phyloP scores from a whole-genome alignment of 1,284 basidiomycete genomes.

The Cutaneotrichosporon arboriforme region DNA sequence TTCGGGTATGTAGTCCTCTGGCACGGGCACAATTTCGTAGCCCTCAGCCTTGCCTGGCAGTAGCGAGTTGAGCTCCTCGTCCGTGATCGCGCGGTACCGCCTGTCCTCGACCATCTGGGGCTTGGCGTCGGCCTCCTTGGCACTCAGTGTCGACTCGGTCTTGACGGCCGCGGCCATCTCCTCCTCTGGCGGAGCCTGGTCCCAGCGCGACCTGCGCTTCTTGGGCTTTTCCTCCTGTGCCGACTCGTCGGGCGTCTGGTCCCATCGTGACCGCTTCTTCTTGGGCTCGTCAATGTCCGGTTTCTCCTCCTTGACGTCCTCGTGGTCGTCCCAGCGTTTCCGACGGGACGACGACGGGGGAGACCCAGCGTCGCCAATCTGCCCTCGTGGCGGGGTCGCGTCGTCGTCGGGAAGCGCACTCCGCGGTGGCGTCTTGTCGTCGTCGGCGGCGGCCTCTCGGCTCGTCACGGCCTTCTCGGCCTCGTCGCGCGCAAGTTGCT shows the following conservation, averaged over 20 bases:
- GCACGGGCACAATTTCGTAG: constrained; percentile 87
- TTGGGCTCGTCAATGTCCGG: constrained; percentile 55
- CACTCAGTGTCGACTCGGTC: background rate
- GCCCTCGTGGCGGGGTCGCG: constrained; percentile 23
- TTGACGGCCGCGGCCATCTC: background rate
- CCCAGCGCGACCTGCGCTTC: constrained; percentile 63
- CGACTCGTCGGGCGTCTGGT: constrained; percentile 62
- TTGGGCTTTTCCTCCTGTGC: constrained; percentile 55
- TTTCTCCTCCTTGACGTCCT: constrained; percentile 32
- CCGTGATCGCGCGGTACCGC: constrained; percentile 86
- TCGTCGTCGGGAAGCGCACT: constrained; percentile 16
- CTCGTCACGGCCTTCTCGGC: constrained; percentile 57
- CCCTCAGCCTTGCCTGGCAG: constrained; percentile 70
- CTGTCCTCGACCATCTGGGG: constrained; percentile 79
- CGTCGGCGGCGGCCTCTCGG: constrained; percentile 60
- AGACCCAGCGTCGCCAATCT: constrained; percentile 56
- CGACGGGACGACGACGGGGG: constrained; percentile 65
- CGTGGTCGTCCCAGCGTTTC: constrained; percentile 71
- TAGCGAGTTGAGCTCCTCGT: constrained; percentile 90
- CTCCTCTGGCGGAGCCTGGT: constrained; percentile 40
- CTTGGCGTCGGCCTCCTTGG: constrained; percentile 25
- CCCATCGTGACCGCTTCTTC: constrained; percentile 94
- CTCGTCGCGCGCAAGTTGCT: constrained; percentile 70
- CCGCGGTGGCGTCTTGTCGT: constrained; percentile 37
- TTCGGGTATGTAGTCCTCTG: constrained; percentile 80